These are phyloP conservation scores for Aspergillus campestris DNA, from an alignment of 495 filamentous ascomycete species.

Conservation along the genomic window DNA sequence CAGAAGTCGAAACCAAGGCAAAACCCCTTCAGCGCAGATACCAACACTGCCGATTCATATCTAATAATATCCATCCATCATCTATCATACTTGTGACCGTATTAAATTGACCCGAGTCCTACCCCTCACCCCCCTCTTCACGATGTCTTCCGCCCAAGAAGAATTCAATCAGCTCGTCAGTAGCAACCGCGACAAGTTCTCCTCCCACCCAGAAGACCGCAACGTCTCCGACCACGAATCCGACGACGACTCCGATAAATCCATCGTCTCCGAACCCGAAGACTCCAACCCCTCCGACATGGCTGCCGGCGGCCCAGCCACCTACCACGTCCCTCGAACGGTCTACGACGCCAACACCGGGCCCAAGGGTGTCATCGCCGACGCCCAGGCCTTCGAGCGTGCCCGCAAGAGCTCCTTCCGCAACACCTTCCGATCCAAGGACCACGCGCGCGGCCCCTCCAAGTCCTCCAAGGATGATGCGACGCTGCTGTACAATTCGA, in stretches of 20 bases:
- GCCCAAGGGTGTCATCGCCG: conserved; percentile 96
- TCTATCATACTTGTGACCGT: conserved; percentile 19
- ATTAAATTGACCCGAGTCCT: conserved; percentile 14
- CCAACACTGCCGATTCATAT: too few relatives aligned
- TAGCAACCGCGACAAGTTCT: conserved; percentile 38
- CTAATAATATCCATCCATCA: conserved; percentile 3
- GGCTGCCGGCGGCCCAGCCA: conserved; percentile 28
- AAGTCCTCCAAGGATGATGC: conserved; percentile 36
- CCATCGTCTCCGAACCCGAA: conserved; percentile 47
- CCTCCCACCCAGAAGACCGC: conserved; percentile 53
- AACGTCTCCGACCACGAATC: conserved; percentile 42
- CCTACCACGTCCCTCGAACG: conserved; percentile 46
- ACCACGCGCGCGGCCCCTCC: conserved; percentile 16
- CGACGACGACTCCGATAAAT: conserved; percentile 42
- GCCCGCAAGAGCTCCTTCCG: conserved; percentile 60
- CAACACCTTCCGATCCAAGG: conserved; percentile 33
- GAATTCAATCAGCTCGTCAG: conserved; percentile 71
- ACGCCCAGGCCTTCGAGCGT: conserved; percentile 82
- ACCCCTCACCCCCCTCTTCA: conserved; percentile 21
- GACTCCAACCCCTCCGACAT: conserved; percentile 25
- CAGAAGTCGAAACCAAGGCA: too few relatives aligned
- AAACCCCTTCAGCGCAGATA: too few relatives aligned
- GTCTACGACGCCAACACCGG: conserved; percentile 83
- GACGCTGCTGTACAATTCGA: conserved; percentile 35
- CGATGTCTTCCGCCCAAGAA: conserved; percentile 68